Conservation (phyloP, 2,329 filamentous ascomycete species). For the Didymella segeticola region DNA sequence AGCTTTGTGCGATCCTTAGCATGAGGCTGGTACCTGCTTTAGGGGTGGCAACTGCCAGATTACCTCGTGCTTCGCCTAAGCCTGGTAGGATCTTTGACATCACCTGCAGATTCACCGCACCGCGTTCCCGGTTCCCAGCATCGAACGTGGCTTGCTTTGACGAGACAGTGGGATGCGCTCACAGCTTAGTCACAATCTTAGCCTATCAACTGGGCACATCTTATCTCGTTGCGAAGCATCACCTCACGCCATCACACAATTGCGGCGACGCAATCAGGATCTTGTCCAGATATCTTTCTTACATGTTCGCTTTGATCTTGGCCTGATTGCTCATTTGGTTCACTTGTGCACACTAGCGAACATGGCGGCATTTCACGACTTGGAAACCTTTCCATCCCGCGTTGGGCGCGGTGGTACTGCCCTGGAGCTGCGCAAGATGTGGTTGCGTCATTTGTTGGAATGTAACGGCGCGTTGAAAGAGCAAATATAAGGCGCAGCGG, state of each 20-base stretch:
- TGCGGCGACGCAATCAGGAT: conserved; percentile 20
- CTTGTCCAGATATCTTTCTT: conserved; percentile 14
- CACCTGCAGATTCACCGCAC: conserved; percentile 18
- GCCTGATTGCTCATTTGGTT: conserved; percentile 25
- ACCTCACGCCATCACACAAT: conserved; percentile 45
- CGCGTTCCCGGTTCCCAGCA: not conserved
- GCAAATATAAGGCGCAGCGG: conserved; percentile 41
- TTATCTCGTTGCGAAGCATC: conserved; percentile 41
- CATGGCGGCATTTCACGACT: conserved; percentile 25
- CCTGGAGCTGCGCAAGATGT: conserved; percentile 16
- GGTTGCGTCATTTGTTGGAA: conserved; percentile 40
- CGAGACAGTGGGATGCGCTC: conserved; percentile 14
- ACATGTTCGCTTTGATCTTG: conserved; percentile 30
- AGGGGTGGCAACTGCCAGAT: conserved; percentile 31
- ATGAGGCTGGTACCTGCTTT: conserved; percentile 53
- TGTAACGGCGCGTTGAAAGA: conserved; percentile 32
- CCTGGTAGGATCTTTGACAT: conserved; percentile 17
- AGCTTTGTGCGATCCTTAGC: conserved; percentile 6
- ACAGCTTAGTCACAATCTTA: conserved; percentile 31
- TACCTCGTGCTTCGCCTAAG: conserved; percentile 30
- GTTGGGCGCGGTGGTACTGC: conserved; percentile 22
- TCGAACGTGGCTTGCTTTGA: not conserved
- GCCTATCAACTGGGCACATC: conserved; percentile 37
- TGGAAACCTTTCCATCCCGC: conserved; percentile 37
- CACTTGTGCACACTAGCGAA: conserved; percentile 14